Conservation (phyloP, 192 early-diverging fungal genomes). For the Linnemannia hyalina region DNA sequence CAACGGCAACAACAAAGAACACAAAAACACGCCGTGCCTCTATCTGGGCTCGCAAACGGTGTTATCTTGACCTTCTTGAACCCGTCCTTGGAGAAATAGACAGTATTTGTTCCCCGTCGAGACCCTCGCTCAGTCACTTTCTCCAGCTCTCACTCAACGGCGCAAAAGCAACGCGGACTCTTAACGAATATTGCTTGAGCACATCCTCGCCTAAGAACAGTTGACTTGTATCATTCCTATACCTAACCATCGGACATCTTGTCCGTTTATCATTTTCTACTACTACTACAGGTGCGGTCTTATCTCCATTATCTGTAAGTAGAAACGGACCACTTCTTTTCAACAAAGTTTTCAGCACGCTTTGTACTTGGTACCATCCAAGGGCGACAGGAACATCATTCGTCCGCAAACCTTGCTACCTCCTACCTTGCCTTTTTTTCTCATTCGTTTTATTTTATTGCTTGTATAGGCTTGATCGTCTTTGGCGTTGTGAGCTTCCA, state of each 20-base stretch:
- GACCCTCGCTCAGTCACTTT: background rate
- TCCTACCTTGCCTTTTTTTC: background rate
- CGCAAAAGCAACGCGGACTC: background rate
- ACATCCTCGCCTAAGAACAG: background rate
- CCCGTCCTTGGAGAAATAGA: background rate
- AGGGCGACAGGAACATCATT: background rate
- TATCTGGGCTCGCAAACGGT: too few species aligned
- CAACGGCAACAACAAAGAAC: background rate
- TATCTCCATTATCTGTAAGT: constrained; percentile 61
- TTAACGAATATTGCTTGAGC: background rate
- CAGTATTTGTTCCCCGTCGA: background rate
- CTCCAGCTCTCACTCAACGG: background rate
- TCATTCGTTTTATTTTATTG: background rate
- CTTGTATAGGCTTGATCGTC: constrained; percentile 49
- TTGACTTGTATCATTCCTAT: background rate
- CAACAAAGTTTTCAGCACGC: background rate
- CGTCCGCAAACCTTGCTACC: background rate
- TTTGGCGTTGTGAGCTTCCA: constrained; percentile 53
- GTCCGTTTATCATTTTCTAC: background rate
- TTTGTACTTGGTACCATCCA: background rate
- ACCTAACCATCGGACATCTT: constrained; percentile 3
- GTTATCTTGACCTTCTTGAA: background rate
- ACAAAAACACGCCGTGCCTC: background rate
- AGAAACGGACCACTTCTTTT: background rate
- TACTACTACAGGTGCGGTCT: constrained; percentile 53